Conservation (phyloP, 2,329 filamentous ascomycete genomes). For the Aspergillus versicolor region DNA sequence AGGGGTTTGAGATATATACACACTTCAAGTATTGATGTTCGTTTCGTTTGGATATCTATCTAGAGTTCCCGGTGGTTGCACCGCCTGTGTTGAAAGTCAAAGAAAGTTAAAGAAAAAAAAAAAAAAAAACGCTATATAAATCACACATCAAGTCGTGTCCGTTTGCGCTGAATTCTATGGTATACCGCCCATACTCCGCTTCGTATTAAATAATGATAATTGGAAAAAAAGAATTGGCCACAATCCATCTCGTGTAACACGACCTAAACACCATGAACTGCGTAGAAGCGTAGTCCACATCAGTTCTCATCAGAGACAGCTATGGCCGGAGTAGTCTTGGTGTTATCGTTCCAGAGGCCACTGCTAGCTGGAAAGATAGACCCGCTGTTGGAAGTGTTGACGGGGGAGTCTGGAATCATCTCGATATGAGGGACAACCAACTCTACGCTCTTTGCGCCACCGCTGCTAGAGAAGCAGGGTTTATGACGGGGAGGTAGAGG, state of each 20-base stretch:
- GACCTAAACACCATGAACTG: background rate
- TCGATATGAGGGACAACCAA: slow-evolving; percentile 42
- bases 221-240: background rate
- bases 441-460: slow-evolving; percentile 36
- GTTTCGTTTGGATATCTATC: background rate
- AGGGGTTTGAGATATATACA: background rate
- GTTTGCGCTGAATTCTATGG: slow-evolving; percentile 9
- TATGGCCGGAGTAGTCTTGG: slow-evolving; percentile 12
- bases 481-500: slow-evolving; percentile 43
- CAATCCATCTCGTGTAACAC: background rate
- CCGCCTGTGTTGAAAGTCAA: background rate
- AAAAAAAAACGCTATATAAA: slow-evolving; percentile 5
- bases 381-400: slow-evolving; percentile 22
- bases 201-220: background rate
- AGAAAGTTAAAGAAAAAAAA: background rate
- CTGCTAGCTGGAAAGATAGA: slow-evolving; percentile 31
- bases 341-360: slow-evolving; percentile 26
- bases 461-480: slow-evolving; percentile 35
- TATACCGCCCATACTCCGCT: slow-evolving; percentile 1
- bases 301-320: slow-evolving; percentile 4
- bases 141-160: slow-evolving; percentile 14
- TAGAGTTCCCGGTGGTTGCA: background rate
- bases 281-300: background rate
- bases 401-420: slow-evolving; percentile 14
- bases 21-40: background rate